Base-by-base conservation (phyloP, 176 grass and related monocot species). In the Puccinellia tenuiflora region DNA sequence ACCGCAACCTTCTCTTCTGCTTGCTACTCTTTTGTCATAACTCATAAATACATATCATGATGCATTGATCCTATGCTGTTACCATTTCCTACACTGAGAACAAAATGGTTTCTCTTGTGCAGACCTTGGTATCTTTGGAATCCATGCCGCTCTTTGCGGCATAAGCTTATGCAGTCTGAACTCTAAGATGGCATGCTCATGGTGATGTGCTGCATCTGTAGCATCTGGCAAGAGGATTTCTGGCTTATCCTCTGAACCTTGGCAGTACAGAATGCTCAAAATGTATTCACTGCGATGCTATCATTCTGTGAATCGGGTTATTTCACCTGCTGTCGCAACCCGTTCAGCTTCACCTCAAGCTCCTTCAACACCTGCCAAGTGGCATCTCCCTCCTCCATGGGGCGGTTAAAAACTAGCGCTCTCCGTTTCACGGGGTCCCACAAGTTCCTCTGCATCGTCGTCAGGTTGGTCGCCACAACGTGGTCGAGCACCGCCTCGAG, bases 351-450 rank as follows among this genome's bases (percentile, higher is more conserved):
- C 47, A 68, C 77, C 9, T 86, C 85, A 39, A 97, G 85, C 22
- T 91, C 91, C 91, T 66, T 80, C 77, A 94, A 62, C 35, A 86
- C 94, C 54, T 92, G 94, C 94, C 94, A 97, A 72, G 94, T 97
- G 47, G 94, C 94, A 57, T 97, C 94, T 6, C 91, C 94, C 16
- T 79, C 79, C 68, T 80, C 71, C 50, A 90, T 82, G 21, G 75
- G 91, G 24, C 69, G 87, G 37, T 90, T 83, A 52, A 94, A 97
- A 51, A 94, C 64, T 22, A 97, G 72, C 3, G 89, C 91, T 22
- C 64, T 84, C 6, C 85, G 80, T 67, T 86, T 93, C 45, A 85
- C 67, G 3, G 89, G 94, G 45, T 97, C 91, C 94, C 91, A 97
- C 61, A 97, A 64, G 37, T 92, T 97, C 72, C 86, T 84, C 88